phyloP scores from a whole-genome alignment of 208 protist species.

The Crithidia bombi region DNA sequence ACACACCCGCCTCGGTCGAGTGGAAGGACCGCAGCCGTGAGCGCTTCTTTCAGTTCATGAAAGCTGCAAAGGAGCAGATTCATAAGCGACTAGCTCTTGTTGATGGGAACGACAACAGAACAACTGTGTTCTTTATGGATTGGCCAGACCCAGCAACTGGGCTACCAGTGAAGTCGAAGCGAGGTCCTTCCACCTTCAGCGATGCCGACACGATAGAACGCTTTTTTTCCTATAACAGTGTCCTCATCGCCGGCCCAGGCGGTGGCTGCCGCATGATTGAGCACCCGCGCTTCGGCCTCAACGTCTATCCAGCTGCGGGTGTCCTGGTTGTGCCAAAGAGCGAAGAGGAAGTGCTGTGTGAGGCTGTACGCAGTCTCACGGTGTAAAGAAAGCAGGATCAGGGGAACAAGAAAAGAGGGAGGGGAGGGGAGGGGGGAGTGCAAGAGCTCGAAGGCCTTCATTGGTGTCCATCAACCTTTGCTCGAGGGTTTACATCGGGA shows the following conservation, averaged over 20 bases:
- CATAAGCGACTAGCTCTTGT: neutral
- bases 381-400: slow-evolving; percentile 5
- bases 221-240: slow-evolving; percentile 48
- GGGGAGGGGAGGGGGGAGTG: too few species aligned
- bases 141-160: slow-evolving; percentile 61
- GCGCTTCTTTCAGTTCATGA: slow-evolving; percentile 51
- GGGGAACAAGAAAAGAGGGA: neutral
- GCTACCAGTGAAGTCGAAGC: slow-evolving; percentile 36
- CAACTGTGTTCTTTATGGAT: slow-evolving; percentile 40
- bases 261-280: slow-evolving; percentile 62
- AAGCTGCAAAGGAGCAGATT: slow-evolving; percentile 13
- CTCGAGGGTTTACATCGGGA: too few species aligned
- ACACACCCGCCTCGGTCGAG: slow-evolving; percentile 28
- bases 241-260: slow-evolving; percentile 41
- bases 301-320: slow-evolving; percentile 49
- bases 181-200: slow-evolving; percentile 38
- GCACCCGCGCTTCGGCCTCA: slow-evolving; percentile 48
- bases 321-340: slow-evolving; percentile 31
- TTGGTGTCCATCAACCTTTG: too few species aligned
- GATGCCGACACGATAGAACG: slow-evolving; percentile 53
- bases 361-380: slow-evolving; percentile 20
- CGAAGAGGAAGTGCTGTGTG: slow-evolving; percentile 19
- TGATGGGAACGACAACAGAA: neutral
- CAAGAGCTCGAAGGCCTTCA: too few species aligned
- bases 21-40: slow-evolving; percentile 61